Base-by-base conservation (phyloP, 2,329 filamentous ascomycete species). In the Clarireedia paspali region DNA sequence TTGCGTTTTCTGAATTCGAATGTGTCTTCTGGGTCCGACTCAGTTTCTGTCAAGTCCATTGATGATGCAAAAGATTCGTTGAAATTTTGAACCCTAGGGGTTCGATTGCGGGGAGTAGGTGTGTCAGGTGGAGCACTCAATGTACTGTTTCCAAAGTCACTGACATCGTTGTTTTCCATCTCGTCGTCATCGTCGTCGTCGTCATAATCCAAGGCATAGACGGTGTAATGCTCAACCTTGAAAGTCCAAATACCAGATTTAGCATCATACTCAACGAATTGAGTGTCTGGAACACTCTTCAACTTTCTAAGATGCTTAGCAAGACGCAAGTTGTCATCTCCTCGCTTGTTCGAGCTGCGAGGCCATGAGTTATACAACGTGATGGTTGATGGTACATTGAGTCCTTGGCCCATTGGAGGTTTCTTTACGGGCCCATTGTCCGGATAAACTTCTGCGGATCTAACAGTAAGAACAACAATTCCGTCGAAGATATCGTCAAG, bases 301-400 rank as follows among this genome's bases (percentile, higher is more conserved):
- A 99, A 81, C 53, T 89, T 86, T 59, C 87, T 83, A 55, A 96
- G 74, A 70, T 99, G 94, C 72, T 91, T 95, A 39, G 85, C 80
- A 60, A 90, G 83, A 30, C 84, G 80, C 24, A 80, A 78, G n/a
- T 81, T 80, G 59, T 75, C 80, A 60, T 81, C 87, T 46, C 84
- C 80, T 61, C 76, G 78, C 68, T 81, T 82, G 61, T 84, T 80
- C 53, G 76, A 74, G 68, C 80, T 80, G 56, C 92, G 87, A 30
- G 94, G 94, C 86, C 89, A 97, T 0, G 91, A 96, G 68, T 97
- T 92, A 69, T 94, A 86, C 10, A 99, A 80, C n/a, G 81, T 83
- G 61, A 99, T 91, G 39, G 82, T 84, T 0, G 94, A 89, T 3
- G 91, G 91, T 6, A 96, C 89, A 66, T 99, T 99, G 61, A 99